phyloP scores from a whole-genome alignment of 345 rosid species.

The Acer yangbiense region DNA sequence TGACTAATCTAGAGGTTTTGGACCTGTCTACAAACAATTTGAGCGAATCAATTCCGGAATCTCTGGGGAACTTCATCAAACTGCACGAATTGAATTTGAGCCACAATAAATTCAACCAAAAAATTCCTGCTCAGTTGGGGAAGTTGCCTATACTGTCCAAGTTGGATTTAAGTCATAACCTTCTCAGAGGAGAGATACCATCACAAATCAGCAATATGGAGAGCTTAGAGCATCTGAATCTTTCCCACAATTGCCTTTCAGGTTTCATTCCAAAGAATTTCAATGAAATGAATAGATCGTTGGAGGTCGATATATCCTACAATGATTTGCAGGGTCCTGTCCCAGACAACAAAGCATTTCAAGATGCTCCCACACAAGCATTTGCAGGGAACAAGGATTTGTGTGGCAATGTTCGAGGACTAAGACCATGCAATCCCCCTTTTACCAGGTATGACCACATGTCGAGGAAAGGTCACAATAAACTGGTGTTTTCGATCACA shows the following conservation, averaged over 20 bases:
- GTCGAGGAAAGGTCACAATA: neutral
- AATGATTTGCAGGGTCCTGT: constrained; percentile 38
- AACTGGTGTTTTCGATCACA: constrained; percentile 1
- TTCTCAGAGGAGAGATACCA: constrained; percentile 31
- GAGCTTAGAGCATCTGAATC: constrained; percentile 23
- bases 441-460: neutral
- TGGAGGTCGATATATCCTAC: constrained; percentile 29
- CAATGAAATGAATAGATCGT: neutral
- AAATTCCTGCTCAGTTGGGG: constrained; percentile 27
- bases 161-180: constrained; percentile 37
- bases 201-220: constrained; percentile 2
- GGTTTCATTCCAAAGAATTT: constrained; percentile 30
- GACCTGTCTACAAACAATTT: constrained; percentile 40
- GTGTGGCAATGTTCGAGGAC: constrained; percentile 27
- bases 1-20: constrained; percentile 13
- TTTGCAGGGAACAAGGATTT: constrained; percentile 27
- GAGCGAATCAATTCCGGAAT: constrained; percentile 14
- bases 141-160: neutral
- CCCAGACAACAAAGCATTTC: constrained; percentile 36
- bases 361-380: constrained; percentile 7
- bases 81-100: constrained; percentile 35
- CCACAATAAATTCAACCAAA: constrained; percentile 25
- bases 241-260: constrained; percentile 32
- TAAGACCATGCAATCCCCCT: constrained; percentile 17
- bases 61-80: constrained; percentile 11